These are phyloP conservation scores for Dittrichia graveolens DNA, from an alignment of 129 eudicot genomes.

Conservation along the genomic window DNA sequence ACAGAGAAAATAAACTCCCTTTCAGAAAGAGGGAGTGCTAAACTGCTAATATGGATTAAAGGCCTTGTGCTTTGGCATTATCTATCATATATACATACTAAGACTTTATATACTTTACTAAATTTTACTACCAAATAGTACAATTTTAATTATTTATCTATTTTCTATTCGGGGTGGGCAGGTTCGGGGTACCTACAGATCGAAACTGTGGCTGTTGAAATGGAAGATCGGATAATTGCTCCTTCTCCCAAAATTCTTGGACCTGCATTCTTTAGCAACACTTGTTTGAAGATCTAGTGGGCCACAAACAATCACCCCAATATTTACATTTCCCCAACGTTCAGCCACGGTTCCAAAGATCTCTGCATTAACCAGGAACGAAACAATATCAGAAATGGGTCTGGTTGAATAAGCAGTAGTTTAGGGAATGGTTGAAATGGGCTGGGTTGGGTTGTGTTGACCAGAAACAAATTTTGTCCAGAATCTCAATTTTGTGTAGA, in stretches of 20 bases:
- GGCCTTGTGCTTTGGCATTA: slow-evolving; percentile 4
- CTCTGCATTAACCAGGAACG: slow-evolving; percentile 42
- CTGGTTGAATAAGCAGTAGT: not conserved
- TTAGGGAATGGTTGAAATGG: too few species aligned
- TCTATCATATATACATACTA: slow-evolving; percentile 28
- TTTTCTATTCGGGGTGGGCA: not conserved
- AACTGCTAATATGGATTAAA: not conserved
- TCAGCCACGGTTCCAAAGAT: slow-evolving; percentile 52
- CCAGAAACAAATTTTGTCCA: too few species aligned
- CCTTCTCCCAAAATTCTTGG: slow-evolving; percentile 52
- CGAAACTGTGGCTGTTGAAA: slow-evolving; percentile 88
- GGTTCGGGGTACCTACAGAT: slow-evolving; percentile 48
- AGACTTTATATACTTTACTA: slow-evolving; percentile 1
- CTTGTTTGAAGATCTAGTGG: slow-evolving; percentile 64
- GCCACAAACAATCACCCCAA: slow-evolving; percentile 90
- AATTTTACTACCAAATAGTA: slow-evolving; percentile 7
- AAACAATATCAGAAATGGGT: slow-evolving; percentile 14
- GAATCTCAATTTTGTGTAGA: too few species aligned
- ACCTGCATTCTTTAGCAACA: slow-evolving; percentile 78
- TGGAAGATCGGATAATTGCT: slow-evolving; percentile 66
- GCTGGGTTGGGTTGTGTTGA: too few species aligned
- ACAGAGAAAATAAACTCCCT: not conserved
- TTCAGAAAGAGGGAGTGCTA: slow-evolving; percentile 1
- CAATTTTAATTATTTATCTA: not conserved
- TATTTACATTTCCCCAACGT: slow-evolving; percentile 65